Percentiles rank a stretch among this genome's conserved stretches.
Evolutionary conservation across 441 rosid species (phyloP).

Genomic region (Gossypium davidsonii): DNA sequence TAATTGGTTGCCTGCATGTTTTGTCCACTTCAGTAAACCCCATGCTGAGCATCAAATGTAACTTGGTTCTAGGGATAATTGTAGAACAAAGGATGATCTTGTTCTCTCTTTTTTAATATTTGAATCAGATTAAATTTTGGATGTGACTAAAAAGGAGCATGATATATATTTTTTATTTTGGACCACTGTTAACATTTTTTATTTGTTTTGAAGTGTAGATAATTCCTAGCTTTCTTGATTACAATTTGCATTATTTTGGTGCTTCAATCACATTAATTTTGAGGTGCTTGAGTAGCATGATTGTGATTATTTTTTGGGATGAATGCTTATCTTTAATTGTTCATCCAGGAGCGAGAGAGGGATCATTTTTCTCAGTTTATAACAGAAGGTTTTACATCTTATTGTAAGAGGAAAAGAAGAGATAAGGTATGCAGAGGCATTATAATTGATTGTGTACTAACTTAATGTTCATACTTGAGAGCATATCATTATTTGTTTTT

Average conservation of each 20-base stretch:
- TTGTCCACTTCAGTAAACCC: neutral
- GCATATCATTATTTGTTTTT: neutral
- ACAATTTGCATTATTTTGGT: neutral
- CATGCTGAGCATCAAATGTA: neutral
- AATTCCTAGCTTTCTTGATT: neutral
- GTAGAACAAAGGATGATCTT: neutral
- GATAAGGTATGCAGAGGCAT: slow-evolving; percentile 60
- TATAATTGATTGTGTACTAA: neutral
- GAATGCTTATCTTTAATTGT: neutral
- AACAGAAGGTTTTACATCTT: slow-evolving; percentile 87
- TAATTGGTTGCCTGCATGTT: neutral
- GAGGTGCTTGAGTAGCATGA: neutral
- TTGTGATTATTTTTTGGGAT: neutral
- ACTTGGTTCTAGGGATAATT: neutral
- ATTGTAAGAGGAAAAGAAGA: slow-evolving; percentile 94
- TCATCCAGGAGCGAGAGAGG: slow-evolving; percentile 76
- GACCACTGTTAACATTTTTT: neutral
- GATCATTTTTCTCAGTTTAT: slow-evolving; percentile 95
- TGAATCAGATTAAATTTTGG: neutral
- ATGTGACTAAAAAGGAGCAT: neutral
- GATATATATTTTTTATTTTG: neutral
- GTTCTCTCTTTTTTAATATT: too few species aligned
- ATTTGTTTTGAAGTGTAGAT: neutral
- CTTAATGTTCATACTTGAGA: slow-evolving; percentile 3
- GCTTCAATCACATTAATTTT: neutral